Evolutionary conservation across 805 yeast species (phyloP).

Genomic region (Komagataella ulmi): DNA sequence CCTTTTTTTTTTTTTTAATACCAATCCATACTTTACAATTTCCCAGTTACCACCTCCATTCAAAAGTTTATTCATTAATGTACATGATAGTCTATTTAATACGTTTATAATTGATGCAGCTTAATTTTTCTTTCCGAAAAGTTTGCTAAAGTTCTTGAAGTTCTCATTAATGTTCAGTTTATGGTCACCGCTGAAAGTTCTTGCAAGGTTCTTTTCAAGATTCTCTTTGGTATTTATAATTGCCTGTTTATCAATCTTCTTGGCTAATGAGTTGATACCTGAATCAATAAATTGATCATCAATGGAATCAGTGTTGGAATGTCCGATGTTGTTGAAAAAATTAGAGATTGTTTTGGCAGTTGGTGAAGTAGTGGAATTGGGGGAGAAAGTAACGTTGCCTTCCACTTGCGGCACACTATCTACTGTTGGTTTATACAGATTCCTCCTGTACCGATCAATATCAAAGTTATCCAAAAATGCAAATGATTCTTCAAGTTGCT

Average conservation of each 20-base stretch:
- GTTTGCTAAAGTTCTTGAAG: slow-evolving; percentile 47
- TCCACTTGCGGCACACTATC: background rate
- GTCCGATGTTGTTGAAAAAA: background rate
- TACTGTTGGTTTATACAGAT: slow-evolving; percentile 2
- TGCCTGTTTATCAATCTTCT: slow-evolving; percentile 15
- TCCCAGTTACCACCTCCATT: no score
- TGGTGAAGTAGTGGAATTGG: slow-evolving; percentile 6
- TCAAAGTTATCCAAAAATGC: slow-evolving; percentile 12
- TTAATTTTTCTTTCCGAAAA: slow-evolving; percentile 25
- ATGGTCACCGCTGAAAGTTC: slow-evolving; percentile 41
- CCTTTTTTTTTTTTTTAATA: no score
- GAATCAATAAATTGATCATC: background rate
- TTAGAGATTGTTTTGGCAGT: slow-evolving; percentile 6
- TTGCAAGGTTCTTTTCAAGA: slow-evolving; percentile 29
- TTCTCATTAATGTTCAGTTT: slow-evolving; percentile 59
- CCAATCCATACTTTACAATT: no score
- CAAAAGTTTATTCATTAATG: background rate
- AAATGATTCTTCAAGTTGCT: slow-evolving; percentile 13
- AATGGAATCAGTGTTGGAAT: background rate
- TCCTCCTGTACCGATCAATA: slow-evolving; percentile 6
- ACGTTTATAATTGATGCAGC: background rate
- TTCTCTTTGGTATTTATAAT: slow-evolving; percentile 26
- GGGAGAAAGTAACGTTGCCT: background rate
- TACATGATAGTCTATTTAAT: background rate
- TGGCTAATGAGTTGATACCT: background rate